Base-by-base conservation (phyloP, 768 basidiomycete species). In the Pleurotus pulmonarius region DNA sequence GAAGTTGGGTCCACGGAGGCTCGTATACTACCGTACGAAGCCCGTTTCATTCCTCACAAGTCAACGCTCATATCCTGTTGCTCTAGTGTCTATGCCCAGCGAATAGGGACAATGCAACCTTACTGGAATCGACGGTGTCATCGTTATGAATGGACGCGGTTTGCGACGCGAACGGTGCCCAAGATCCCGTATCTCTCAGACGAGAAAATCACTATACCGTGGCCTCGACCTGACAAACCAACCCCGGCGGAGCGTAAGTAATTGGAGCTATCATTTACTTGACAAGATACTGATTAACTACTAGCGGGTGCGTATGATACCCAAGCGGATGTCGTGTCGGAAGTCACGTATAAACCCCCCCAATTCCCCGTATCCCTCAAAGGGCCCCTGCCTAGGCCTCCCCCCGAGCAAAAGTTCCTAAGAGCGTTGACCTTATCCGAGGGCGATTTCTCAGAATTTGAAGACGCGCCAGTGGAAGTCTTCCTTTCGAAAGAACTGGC, bases 1-100 rank as follows among this genome's bases (percentile, higher is more conserved):
- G 66, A 71, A 49, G 61, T 71, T 58, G 70, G 69, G 56, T 64
- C 67, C 16, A 59, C 67, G 41, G 76, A 74, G 62, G 65, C 68
- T 48, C 68, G 69, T 39, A 66, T 70, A 53, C 70, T 77, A 29
- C 77, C 82, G 84, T 86, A 63, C 63, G 83, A 69, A 69, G 18
- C 15, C 40, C 52, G 48, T n/a, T n/a, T 55, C 22, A 18, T 22
- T 53, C 29, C 29, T 56, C 39, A 24, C 47, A 29, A 3, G 40
- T n/a, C 25, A 48, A 25, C 26, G 38, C 18, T 47, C 22, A 15
- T 62, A 48, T 45, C 41, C 13, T 49, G 45, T 26, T 48, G 57
- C 51, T 58, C 13, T 56, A 94, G 91, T 11, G 87, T 93, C 0
- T 94, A 90, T 69, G 92, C 90, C 3, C 79, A 78, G 56, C 88